These are phyloP conservation scores for Nelumbo lutea DNA, from an alignment of 164 flowering plant species.

Conservation along the genomic window DNA sequence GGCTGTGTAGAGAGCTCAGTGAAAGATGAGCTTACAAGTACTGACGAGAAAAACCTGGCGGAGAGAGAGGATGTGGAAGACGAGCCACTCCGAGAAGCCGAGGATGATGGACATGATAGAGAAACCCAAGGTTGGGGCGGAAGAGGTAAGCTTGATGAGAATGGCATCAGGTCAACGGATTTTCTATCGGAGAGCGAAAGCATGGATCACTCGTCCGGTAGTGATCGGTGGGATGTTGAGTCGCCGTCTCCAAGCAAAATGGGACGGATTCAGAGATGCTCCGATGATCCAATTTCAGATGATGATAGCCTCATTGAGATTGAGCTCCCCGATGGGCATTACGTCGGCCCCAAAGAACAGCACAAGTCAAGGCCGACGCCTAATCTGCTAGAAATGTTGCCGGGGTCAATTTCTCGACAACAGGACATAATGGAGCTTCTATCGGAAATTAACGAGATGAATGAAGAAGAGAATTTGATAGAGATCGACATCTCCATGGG, in stretches of 20 bases:
- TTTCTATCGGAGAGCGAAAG: slow-evolving; percentile 37
- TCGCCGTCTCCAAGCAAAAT: slow-evolving; percentile 29
- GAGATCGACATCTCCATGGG: slow-evolving; percentile 67
- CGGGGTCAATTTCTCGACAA: slow-evolving; percentile 31
- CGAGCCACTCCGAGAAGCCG: slow-evolving; percentile 15
- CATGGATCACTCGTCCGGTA: slow-evolving; percentile 33
- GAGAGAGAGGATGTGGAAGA: slow-evolving; percentile 9
- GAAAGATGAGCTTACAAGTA: slow-evolving; percentile 13
- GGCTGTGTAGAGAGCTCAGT: slow-evolving; percentile 6
- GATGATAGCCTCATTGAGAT: slow-evolving; percentile 87
- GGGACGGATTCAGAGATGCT: slow-evolving; percentile 27
- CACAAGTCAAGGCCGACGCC: slow-evolving; percentile 15
- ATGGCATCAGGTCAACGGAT: slow-evolving; percentile 18
- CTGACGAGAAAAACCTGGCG: slow-evolving; percentile 1
- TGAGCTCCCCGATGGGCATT: slow-evolving; percentile 65
- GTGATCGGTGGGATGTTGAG: slow-evolving; percentile 46
- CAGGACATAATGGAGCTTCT: slow-evolving; percentile 45
- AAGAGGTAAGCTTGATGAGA: slow-evolving; percentile 17
- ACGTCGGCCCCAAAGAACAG: slow-evolving; percentile 27
- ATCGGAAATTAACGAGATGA: slow-evolving; percentile 55
- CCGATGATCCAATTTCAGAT: slow-evolving; percentile 74
- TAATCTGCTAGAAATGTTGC: slow-evolving; percentile 23
- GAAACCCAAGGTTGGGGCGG: slow-evolving; percentile 14
- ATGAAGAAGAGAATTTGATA: slow-evolving; percentile 56
- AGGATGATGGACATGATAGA: slow-evolving; percentile 2